Base-by-base conservation (phyloP, 768 basidiomycete genomes). In the Pulveroboletus sp. region DNA sequence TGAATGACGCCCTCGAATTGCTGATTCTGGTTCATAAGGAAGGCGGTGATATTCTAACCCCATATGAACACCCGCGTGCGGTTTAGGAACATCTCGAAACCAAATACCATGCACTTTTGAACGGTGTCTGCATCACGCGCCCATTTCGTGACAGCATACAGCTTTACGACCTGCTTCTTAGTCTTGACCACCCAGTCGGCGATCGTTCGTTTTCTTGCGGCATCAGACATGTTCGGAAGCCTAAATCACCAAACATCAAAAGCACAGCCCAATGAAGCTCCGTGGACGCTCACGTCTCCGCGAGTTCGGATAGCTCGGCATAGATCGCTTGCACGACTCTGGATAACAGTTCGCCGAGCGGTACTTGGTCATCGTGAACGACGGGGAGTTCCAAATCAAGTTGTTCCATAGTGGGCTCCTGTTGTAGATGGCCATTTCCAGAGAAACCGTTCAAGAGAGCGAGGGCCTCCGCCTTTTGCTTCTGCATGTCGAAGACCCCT, bases 111-210 rank as follows among this genome's bases (percentile, higher is more conserved):
- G 74, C 84, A 87, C 69, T 87, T 89, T 68, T 93, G 89, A 37
- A 89, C 83, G 6, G 85, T 84, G 50, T 80, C 80, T 37, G 88
- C 86, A 65, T 93, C 91, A 53, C 87, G 76, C 33, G 88, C 78
- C 93, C 93, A 96, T 59, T 92, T 88, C 8, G 80, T 78, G 27
- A 93, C 79, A 10, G 91, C 93, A 60, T 91, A 90, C 13, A 94
- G 69, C 66, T 93, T 93, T 28, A 92, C 85, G 31, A 92, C 81
- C 60, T 95, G 92, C 60, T 92, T 87, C 69, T 94, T 89, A 6
- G 80, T 89, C 65, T 85, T 83, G n/a, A 92, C 86, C 0, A 92
- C 90, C 81, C 88, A 94, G 57, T 93, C 90, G 3, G 89, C 89
- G 30, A 94, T 70, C 15, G 78, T 82, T 32, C 88, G 81, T 61